phyloP scores from a whole-genome alignment of 2,329 filamentous ascomycete genomes.

The Metarhizium sp. region DNA sequence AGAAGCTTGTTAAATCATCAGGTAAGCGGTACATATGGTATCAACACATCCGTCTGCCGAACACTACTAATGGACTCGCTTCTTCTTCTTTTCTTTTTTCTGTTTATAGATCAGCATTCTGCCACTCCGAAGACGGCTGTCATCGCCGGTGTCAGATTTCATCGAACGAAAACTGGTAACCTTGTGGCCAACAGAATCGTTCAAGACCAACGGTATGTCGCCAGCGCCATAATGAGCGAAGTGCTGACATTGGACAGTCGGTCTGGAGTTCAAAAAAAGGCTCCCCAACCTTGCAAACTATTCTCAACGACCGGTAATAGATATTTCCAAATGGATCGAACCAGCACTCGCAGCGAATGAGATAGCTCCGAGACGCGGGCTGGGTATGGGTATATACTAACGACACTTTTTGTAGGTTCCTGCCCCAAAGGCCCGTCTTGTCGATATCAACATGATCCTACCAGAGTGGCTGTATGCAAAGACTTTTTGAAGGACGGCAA shows the following conservation, averaged over 20 bases:
- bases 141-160: slow-evolving; percentile 71
- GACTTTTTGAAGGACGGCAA: slow-evolving; percentile 70
- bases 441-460: slow-evolving; percentile 72
- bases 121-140: slow-evolving; percentile 63
- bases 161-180: slow-evolving; percentile 81
- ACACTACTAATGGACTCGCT: neutral
- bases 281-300: slow-evolving; percentile 62
- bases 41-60: neutral
- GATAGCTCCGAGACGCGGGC: slow-evolving; percentile 26
- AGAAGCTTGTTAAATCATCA: slow-evolving; percentile 67
- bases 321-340: slow-evolving; percentile 26
- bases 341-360: slow-evolving; percentile 10
- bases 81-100: too few species aligned
- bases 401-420: slow-evolving; percentile 51
- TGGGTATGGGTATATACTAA: slow-evolving; percentile 34
- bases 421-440: slow-evolving; percentile 77
- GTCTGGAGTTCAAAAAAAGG: slow-evolving; percentile 53
- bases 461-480: slow-evolving; percentile 86
- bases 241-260: slow-evolving; percentile 35
- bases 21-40: slow-evolving; percentile 37
- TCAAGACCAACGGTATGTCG: slow-evolving; percentile 63
- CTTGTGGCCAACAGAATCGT: slow-evolving; percentile 70
- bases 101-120: slow-evolving; percentile 46
- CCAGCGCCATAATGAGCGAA: slow-evolving; percentile 11
- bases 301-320: slow-evolving; percentile 62